Percentiles rank a stretch among this genome's conserved stretches.
These are phyloP conservation scores for Caloboletus firmus DNA, from an alignment of 1,284 basidiomycete genomes.

Conservation along the genomic window DNA sequence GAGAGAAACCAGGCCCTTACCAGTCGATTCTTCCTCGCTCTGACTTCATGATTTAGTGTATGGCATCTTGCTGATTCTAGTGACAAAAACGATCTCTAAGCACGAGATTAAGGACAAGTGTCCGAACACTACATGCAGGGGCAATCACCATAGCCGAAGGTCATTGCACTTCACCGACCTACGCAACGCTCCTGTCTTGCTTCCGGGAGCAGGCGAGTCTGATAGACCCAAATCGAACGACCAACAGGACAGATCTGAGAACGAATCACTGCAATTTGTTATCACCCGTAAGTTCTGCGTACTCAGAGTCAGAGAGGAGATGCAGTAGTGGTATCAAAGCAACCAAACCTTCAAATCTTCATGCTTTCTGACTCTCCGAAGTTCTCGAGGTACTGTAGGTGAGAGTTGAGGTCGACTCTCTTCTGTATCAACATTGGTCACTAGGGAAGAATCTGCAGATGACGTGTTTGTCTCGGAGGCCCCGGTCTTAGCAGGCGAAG, in stretches of 20 bases:
- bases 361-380: constrained; percentile 8
- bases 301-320: neutral
- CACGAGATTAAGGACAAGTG: neutral
- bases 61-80: neutral
- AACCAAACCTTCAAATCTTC: constrained; percentile 9
- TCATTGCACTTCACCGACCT: constrained; percentile 14
- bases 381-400: neutral
- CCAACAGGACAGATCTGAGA: constrained; percentile 7
- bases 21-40: neutral
- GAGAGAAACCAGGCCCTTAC: neutral
- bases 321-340: neutral
- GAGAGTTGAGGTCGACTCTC: neutral
- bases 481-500: constrained; percentile 4
- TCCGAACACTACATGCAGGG: neutral
- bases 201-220: neutral
- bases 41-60: neutral
- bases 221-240: constrained; percentile 4
- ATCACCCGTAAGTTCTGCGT: neutral
- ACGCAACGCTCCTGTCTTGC: constrained; percentile 5
- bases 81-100: constrained; percentile 5
- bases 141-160: constrained; percentile 6
- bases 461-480: constrained; percentile 2
- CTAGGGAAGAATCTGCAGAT: constrained; percentile 12
- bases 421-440: constrained; percentile 7
- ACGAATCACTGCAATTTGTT: neutral